A percentile compares a stretch with the other conserved stretches of the same genome.
Evolutionary conservation across 257 asterid species (phyloP).

Genomic region (Penstemon davidsonii): DNA sequence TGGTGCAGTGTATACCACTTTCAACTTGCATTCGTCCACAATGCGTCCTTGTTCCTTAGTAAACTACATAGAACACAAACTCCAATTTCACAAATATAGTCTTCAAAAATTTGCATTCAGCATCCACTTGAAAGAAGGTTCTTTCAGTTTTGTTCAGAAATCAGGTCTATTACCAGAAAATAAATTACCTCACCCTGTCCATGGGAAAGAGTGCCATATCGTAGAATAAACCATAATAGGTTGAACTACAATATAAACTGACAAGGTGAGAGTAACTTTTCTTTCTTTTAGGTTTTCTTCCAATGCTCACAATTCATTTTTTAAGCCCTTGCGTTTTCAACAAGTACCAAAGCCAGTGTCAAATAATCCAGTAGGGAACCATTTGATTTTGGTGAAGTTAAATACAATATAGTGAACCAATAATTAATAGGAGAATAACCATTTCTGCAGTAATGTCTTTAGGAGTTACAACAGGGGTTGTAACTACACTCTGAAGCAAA

Average conservation of each 20-base stretch:
- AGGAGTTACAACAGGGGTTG: conserved; percentile 42
- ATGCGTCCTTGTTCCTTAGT: conserved; percentile 56
- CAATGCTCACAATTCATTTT: not conserved
- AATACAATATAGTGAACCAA: conserved; percentile 8
- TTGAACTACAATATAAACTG: not conserved
- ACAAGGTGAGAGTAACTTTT: not conserved
- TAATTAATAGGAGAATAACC: conserved; percentile 37
- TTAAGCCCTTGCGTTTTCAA: not conserved
- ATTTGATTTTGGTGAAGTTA: not conserved
- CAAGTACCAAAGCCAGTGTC: not conserved
- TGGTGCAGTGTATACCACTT: conserved; percentile 66
- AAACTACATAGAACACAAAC: conserved; percentile 45
- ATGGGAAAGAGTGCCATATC: not conserved
- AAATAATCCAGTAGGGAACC: not conserved
- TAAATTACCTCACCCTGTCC: not conserved
- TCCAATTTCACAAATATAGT: not conserved
- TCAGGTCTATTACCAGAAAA: not conserved
- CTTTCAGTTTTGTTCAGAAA: not conserved
- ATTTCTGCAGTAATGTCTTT: conserved; percentile 68
- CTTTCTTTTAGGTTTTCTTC: not conserved
- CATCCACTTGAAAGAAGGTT: not conserved
- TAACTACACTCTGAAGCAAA: conserved; percentile 72
- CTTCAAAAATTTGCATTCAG: not conserved
- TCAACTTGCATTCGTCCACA: conserved; percentile 76
- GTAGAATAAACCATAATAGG: not conserved